Base-by-base conservation (phyloP, 2,329 filamentous ascomycete species). In the Talaromyces sp. region DNA sequence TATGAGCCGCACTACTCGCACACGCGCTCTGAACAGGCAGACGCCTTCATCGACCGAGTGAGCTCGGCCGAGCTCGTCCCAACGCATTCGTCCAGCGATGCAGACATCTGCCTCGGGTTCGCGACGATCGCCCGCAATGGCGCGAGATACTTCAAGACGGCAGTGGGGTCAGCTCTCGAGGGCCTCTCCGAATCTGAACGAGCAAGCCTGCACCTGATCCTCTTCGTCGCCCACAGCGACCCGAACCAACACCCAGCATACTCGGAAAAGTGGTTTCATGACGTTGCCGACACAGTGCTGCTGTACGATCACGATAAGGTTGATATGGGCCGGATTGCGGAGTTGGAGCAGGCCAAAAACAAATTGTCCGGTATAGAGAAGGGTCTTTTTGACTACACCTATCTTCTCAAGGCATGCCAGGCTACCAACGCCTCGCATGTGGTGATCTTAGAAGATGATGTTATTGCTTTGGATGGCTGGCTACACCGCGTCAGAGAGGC, bases 381-480 rank as follows among this genome's bases (percentile, higher is more conserved):
- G 60, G 74, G 68, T 3, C 64, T 80, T 6, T 77, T 75, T 59
- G 79, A 81, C 63, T 80, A 80, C 62, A 70, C 66, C 9, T 76
- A 77, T 51, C 63, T 81, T 27, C 64, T 81, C 27, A 71, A 75
- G 55, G 70, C 71, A 11, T 81, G 80, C 65, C 63, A 71, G 26
- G 67, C 68, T 29, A 68, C 70, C 7, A 70, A 70, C 21, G 70
- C 78, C 8, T 71, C 73, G 2, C 79, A 79, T 62, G 71, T 77
- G 41, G 68, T 73, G 6, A 76, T 82, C 43, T 64, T 82, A 4
- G 80, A 82, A 64, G 80, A 81, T 63, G 79, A 81, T 63, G 71
- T 76, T 3, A 58, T 82, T 4, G 78, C 77, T 35, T 72, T 77
- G 64, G 77, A 80, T 55, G 79, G 79, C 13, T 81, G 80, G 79